Base-by-base conservation (phyloP, 495 filamentous ascomycete genomes). In the Penicillium salamii region DNA sequence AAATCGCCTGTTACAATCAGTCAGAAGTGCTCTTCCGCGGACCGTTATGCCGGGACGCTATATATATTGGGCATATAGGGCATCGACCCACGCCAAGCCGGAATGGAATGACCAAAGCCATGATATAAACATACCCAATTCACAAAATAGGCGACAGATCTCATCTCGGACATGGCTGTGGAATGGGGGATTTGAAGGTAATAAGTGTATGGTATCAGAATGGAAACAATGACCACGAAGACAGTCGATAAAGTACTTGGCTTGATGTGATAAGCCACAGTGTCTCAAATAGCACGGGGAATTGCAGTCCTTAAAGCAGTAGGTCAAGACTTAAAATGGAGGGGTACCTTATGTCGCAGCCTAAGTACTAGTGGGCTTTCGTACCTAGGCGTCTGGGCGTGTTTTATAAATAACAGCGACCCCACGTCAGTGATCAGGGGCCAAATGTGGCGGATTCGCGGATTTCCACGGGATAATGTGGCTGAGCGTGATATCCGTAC, bases 1-100 rank as follows among this genome's bases (percentile, higher is more conserved):
- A 95, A 54, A 95, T 95, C 28, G 84, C 88, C 90, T 90, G 73
- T n/a, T n/a, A n/a, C n/a, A n/a, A n/a, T n/a, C n/a, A n/a, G n/a
- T n/a, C n/a, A n/a, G n/a, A n/a, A n/a, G n/a, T n/a, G n/a, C n/a
- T n/a, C n/a, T n/a, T n/a, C n/a, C n/a, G n/a, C n/a, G n/a, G n/a
- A n/a, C n/a, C n/a, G n/a, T n/a, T n/a, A n/a, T n/a, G n/a, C n/a
- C n/a, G n/a, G n/a, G n/a, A n/a, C n/a, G n/a, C n/a, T n/a, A n/a
- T n/a, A n/a, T n/a, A n/a, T n/a, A n/a, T n/a, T n/a, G n/a, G 23
- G 23, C 23, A 26, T 26, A 26, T 26, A 26, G n/a, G n/a, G n/a
- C n/a, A n/a, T n/a, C n/a, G n/a, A n/a, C n/a, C 8, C 23, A 26
- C 23, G 23, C 23, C 3, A 50, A 38, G 8, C 46, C 26, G 15